Percentiles rank a stretch among this genome's conserved stretches.
Conservation (phyloP, 768 basidiomycete genomes). For the Pleurotus ostreatus region DNA sequence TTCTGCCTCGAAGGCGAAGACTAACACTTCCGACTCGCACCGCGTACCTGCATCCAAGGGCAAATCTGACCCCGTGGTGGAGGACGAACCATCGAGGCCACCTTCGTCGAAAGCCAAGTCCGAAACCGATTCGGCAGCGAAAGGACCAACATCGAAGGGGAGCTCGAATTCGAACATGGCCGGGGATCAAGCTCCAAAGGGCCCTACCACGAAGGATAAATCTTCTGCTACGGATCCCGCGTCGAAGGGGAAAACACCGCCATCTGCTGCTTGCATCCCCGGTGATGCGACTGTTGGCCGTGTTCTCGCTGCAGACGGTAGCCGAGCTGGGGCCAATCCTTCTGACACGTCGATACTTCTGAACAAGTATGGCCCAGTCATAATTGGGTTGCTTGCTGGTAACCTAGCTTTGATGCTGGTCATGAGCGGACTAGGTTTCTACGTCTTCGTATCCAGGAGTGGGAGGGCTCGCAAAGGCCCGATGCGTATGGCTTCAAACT, state of each 20-base stretch:
- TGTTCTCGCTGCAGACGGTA: background rate
- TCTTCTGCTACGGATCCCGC: background rate
- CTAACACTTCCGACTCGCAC: background rate
- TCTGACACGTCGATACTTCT: background rate
- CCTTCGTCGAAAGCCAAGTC: background rate
- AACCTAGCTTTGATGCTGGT: background rate
- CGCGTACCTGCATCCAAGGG: background rate
- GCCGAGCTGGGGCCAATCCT: background rate
- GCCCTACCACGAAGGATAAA: too few relatives aligned
- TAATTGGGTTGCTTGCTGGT: conserved; percentile 1
- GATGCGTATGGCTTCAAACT: background rate
- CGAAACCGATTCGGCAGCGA: background rate
- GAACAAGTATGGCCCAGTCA: conserved; percentile 1
- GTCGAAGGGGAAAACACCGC: background rate
- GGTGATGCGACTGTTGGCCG: background rate
- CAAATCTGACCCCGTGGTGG: background rate
- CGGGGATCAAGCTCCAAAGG: background rate
- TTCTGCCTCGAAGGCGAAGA: background rate
- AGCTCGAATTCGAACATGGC: background rate
- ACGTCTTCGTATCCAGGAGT: conserved; percentile 1
- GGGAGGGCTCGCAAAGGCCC: background rate
- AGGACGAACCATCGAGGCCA: background rate
- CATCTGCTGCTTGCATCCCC: background rate
- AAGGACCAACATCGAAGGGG: background rate
- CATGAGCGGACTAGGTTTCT: conserved; percentile 1